phyloP scores from a whole-genome alignment of 768 basidiomycete genomes.

The Mycena metata region DNA sequence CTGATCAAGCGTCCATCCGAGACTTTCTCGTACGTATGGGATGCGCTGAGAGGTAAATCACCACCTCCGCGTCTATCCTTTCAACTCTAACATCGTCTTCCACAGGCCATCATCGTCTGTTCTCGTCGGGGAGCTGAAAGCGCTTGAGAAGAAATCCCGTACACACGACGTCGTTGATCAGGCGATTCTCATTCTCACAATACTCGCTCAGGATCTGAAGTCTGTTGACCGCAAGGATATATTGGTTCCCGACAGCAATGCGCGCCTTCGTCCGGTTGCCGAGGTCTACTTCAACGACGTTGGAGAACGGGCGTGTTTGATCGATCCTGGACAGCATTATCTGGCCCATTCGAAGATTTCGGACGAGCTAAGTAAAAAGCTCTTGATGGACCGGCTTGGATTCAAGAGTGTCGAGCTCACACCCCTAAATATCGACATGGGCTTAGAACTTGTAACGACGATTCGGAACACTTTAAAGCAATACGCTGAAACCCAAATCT shows the following conservation, averaged over 20 bases:
- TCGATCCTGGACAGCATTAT: constrained; percentile 36
- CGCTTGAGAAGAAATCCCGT: constrained; percentile 30
- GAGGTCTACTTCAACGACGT: constrained; percentile 58
- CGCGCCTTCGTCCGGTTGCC: constrained; percentile 44
- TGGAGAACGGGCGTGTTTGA: constrained; percentile 47
- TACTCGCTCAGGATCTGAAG: constrained; percentile 42
- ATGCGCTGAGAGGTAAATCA: constrained; percentile 52
- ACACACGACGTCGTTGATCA: constrained; percentile 37
- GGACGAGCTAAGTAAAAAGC: constrained; percentile 46
- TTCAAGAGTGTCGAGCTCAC: constrained; percentile 48
- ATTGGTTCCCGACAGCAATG: constrained; percentile 51
- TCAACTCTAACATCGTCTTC: not conserved
- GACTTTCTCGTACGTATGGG: constrained; percentile 51
- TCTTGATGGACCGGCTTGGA: constrained; percentile 52
- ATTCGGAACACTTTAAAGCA: constrained; percentile 58
- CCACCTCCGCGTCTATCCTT: not conserved
- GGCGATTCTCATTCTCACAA: constrained; percentile 48
- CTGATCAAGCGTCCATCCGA: constrained; percentile 25
- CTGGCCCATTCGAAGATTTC: constrained; percentile 51
- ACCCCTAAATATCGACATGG: constrained; percentile 57
- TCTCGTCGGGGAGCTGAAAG: constrained; percentile 45
- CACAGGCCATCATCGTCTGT: constrained; percentile 49
- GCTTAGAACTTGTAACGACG: constrained; percentile 56
- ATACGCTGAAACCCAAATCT: constrained; percentile 58
- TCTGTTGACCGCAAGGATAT: constrained; percentile 44